phyloP scores from a whole-genome alignment of 1,284 basidiomycete genomes.

The Ceratobasidium sp. region DNA sequence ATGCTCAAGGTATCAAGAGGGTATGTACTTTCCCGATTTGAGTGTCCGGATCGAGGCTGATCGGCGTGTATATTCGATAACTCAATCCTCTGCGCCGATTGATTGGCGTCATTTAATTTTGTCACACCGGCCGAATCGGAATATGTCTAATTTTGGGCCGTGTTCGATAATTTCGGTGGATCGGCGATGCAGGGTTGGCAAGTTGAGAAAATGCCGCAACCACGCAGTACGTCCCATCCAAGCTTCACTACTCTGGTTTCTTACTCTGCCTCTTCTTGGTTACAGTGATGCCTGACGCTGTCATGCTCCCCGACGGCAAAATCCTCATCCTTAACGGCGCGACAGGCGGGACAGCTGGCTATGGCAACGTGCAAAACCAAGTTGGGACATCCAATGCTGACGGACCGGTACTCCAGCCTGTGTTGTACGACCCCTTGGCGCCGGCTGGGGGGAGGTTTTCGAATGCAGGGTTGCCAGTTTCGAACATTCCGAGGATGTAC shows the following conservation, averaged over 20 bases:
- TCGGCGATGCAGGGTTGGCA: too few relatives aligned
- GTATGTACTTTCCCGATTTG: background rate
- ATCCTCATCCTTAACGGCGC: conserved; percentile 58
- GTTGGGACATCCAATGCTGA: conserved; percentile 51
- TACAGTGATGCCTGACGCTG: conserved; percentile 61
- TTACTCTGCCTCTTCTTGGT: conserved; percentile 57
- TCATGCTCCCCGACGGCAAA: conserved; percentile 57
- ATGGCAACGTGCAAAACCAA: conserved; percentile 56
- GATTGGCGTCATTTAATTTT: background rate
- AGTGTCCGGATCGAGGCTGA: background rate
- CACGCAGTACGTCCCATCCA: too few relatives aligned
- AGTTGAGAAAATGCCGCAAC: too few relatives aligned
- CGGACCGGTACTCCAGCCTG: conserved; percentile 66
- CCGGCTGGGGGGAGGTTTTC: conserved; percentile 80
- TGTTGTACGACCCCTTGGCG: conserved; percentile 80
- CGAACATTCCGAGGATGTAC: conserved; percentile 50
- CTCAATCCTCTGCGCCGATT: background rate
- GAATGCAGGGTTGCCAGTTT: conserved; percentile 70
- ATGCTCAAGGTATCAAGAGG: conserved; percentile 28
- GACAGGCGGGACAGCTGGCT: conserved; percentile 53
- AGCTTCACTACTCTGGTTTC: too few relatives aligned
- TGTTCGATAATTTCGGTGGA: background rate
- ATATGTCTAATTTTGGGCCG: too few relatives aligned
- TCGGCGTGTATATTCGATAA: background rate
- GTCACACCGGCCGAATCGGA: too few relatives aligned